Percentiles rank a stretch among this genome's conserved stretches.
Evolutionary conservation across 2,329 filamentous ascomycete species (phyloP).

Genomic region (Stachybotrys echinatus): DNA sequence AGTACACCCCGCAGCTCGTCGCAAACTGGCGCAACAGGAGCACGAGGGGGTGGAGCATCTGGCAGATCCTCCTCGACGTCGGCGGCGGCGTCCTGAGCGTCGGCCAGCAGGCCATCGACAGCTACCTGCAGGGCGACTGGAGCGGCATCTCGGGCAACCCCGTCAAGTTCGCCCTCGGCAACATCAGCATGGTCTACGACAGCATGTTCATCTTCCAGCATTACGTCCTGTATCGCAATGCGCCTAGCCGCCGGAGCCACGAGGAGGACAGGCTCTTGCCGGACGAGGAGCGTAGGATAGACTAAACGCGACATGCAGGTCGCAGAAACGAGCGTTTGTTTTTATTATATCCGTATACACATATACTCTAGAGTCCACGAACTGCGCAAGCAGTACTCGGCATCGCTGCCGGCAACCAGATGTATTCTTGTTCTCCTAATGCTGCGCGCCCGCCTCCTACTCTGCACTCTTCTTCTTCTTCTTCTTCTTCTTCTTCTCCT

Average conservation of each 20-base stretch:
- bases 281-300: slow-evolving; percentile 20
- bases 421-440: too few species aligned
- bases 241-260: slow-evolving; percentile 4
- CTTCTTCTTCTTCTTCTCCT: background rate
- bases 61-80: slow-evolving; percentile 78
- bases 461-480: slow-evolving; percentile 1
- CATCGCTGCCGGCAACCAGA: too few species aligned
- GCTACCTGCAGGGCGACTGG: slow-evolving; percentile 80
- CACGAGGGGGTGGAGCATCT: slow-evolving; percentile 83
- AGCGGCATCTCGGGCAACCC: slow-evolving; percentile 86
- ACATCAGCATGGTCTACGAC: slow-evolving; percentile 83
- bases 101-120: slow-evolving; percentile 77
- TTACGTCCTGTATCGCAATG: slow-evolving; percentile 64
- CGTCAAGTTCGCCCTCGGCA: slow-evolving; percentile 81
- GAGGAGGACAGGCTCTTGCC: slow-evolving; percentile 20
- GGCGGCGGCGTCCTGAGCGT: slow-evolving; percentile 77
- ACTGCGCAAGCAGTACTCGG: background rate
- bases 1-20: slow-evolving; percentile 84
- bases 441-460: too few species aligned
- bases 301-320: slow-evolving; percentile 6
- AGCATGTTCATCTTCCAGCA: slow-evolving; percentile 83
- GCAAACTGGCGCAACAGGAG: slow-evolving; percentile 81
- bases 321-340: background rate
- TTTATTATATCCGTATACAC: too few species aligned
- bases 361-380: background rate